Conservation (phyloP, 225 moss, liverwort and hornwort species). For the Lunularia cruciata region DNA sequence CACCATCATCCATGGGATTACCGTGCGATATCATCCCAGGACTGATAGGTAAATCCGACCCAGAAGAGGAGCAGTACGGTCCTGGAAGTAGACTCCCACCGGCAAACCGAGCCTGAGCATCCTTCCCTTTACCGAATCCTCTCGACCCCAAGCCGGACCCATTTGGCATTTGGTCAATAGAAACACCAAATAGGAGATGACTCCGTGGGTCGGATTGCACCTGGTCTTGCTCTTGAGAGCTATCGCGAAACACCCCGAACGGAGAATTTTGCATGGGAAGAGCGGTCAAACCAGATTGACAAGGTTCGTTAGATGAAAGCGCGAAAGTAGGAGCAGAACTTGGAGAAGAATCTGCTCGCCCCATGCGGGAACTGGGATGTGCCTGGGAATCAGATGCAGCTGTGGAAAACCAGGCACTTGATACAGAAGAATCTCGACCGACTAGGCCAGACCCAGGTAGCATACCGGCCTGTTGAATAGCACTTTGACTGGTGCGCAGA, state of each 20-base stretch:
- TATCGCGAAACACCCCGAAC: conserved; percentile 59
- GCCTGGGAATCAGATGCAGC: conserved; percentile 54
- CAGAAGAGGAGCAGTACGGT: conserved; percentile 60
- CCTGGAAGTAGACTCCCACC: conserved; percentile 59
- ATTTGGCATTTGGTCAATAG: conserved; percentile 71
- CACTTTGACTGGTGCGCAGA: conserved; percentile 57
- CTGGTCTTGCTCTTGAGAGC: conserved; percentile 73
- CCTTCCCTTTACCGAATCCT: conserved; percentile 58
- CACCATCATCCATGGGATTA: conserved; percentile 68
- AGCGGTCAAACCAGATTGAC: conserved; percentile 62
- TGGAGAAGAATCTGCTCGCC: conserved; percentile 52
- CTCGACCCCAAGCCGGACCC: conserved; percentile 40
- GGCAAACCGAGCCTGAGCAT: conserved; percentile 61
- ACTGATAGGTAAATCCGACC: conserved; percentile 69
- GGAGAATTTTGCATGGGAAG: conserved; percentile 59
- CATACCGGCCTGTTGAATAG: conserved; percentile 54
- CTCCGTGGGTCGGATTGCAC: conserved; percentile 69
- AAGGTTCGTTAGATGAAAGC: conserved; percentile 59
- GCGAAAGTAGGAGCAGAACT: conserved; percentile 45
- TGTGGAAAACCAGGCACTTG: conserved; percentile 68
- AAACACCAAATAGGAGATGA: conserved; percentile 85
- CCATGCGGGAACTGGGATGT: conserved; percentile 52
- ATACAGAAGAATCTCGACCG: conserved; percentile 63
- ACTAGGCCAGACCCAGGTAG: conserved; percentile 51
- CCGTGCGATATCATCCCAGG: conserved; percentile 65